Base-by-base conservation (phyloP, 2,329 filamentous ascomycete species). In the Fusarium sp. region DNA sequence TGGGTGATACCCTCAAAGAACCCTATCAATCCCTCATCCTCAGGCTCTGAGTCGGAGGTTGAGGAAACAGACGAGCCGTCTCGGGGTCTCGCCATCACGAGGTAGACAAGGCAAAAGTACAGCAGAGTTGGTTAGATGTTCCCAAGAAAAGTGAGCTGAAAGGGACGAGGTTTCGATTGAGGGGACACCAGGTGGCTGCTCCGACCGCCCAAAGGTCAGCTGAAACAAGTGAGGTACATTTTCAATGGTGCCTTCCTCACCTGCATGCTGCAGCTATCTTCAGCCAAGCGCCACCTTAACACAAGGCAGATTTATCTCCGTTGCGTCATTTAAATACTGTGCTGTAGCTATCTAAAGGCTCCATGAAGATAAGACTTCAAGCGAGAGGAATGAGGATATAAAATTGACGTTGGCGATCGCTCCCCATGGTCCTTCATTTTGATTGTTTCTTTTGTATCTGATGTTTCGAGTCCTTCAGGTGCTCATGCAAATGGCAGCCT, bases 381-480 rank as follows among this genome's bases (percentile, higher is more conserved):
- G 1, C 22, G 4, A 44, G 3, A 28, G 4, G 8, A 13, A 28
- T 15, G 6, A 26, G 24, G 7, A 20, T 28, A 20, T 7, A 0
- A 14, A 5, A 14, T 14, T 28, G 24, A 10, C 0, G 18, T 4
- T 7, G 10, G 42, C 12, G 6, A 20, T 20, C 24, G 8, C 1
- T 12, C 24, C 5, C 24, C 0, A 6, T 14, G 12, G 4, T 20
- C 1, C 2, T 3, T 26, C 4, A 26, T 1, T 14, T 26, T 14
- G 16, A 4, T 30, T 26, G 2, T 26, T 13, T 22, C 44, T 22
- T 47, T 45, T 28, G 20, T 6, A 5, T n/a, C 45, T 30, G 28
- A 13, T 30, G 3, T 7, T n/a, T 15, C 9, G 7, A 48, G 45
- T 10, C 10, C 20, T n/a, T 48, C 20, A 12, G 14, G 1, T n/a